Evolutionary conservation across 495 filamentous ascomycete species (phyloP).

Genomic region (Hypoxylon fragiforme): DNA sequence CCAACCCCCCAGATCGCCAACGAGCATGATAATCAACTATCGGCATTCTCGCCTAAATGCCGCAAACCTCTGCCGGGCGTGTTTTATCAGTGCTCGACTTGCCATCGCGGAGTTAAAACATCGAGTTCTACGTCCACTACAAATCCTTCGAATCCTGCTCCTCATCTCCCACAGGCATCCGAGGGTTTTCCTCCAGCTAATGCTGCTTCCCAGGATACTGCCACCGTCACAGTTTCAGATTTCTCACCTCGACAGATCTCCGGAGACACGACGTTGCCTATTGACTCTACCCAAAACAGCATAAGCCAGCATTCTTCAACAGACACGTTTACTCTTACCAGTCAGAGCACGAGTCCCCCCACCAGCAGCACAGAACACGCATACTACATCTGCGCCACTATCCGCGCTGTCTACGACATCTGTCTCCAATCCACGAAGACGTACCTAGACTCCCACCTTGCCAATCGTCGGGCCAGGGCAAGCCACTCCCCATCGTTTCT

Average conservation of each 20-base stretch:
- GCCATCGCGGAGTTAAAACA: not conserved
- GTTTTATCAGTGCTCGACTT: not conserved
- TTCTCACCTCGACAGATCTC: not conserved
- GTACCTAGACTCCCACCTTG: constrained; percentile 30
- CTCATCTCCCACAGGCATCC: not conserved
- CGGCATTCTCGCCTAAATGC: not conserved
- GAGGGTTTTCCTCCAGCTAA: not conserved
- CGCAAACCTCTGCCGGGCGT: not conserved
- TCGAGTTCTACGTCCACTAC: not conserved
- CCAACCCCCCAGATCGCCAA: not conserved
- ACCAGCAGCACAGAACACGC: not conserved
- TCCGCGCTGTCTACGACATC: constrained; percentile 21
- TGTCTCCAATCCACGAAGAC: constrained; percentile 32
- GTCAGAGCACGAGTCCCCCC: constrained; percentile 2
- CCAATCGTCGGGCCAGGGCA: constrained; percentile 20
- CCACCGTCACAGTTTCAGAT: not conserved
- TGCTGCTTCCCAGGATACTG: not conserved
- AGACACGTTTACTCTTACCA: not conserved
- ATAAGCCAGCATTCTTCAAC: not conserved
- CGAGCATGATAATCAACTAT: not conserved
- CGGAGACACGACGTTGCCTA: not conserved
- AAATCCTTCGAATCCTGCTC: not conserved
- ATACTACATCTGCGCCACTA: not conserved
- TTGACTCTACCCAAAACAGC: not conserved
- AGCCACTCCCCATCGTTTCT: not conserved